These are phyloP conservation scores for Rossbeevera mucosa DNA, from an alignment of 768 basidiomycete species.

Conservation along the genomic window DNA sequence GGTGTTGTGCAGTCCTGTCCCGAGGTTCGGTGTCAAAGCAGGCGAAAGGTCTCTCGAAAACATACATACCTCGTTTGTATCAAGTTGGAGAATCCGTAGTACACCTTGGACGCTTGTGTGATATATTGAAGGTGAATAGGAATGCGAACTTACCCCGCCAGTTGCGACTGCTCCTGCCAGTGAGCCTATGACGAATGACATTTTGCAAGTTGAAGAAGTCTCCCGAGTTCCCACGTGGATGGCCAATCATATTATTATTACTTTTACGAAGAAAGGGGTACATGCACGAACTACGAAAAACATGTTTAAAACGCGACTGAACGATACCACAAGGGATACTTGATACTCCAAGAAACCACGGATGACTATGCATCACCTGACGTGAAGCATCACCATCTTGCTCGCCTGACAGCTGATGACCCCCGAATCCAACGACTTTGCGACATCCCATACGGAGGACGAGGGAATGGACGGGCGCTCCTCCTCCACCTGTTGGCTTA, in stretches of 20 bases:
- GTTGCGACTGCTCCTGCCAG: slow-evolving; percentile 59
- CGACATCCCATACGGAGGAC: not conserved
- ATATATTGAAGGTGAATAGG: not conserved
- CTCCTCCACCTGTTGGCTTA: slow-evolving; percentile 30
- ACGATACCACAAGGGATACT: not conserved
- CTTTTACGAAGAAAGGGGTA: not conserved
- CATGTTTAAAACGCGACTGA: not conserved
- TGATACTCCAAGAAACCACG: not conserved
- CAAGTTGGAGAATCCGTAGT: slow-evolving; percentile 67
- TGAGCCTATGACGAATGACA: slow-evolving; percentile 63
- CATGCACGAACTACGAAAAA: not conserved
- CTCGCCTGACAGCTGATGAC: not conserved
- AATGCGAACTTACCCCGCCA: slow-evolving; percentile 47
- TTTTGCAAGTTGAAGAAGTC: slow-evolving; percentile 15
- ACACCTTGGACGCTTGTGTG: slow-evolving; percentile 40
- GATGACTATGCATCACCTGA: not conserved
- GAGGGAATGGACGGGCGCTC: not conserved
- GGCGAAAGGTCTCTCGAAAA: not conserved
- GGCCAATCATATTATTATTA: not conserved
- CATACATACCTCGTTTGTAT: slow-evolving; percentile 56
- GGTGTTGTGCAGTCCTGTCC: slow-evolving; percentile 50
- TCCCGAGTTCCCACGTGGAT: not conserved
- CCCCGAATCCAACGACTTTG: not conserved
- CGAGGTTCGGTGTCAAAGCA: not conserved
- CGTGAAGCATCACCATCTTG: not conserved